These are phyloP conservation scores for Blastobotrys malaysiensis DNA, from an alignment of 1,139 yeast species.

Conservation along the genomic window DNA sequence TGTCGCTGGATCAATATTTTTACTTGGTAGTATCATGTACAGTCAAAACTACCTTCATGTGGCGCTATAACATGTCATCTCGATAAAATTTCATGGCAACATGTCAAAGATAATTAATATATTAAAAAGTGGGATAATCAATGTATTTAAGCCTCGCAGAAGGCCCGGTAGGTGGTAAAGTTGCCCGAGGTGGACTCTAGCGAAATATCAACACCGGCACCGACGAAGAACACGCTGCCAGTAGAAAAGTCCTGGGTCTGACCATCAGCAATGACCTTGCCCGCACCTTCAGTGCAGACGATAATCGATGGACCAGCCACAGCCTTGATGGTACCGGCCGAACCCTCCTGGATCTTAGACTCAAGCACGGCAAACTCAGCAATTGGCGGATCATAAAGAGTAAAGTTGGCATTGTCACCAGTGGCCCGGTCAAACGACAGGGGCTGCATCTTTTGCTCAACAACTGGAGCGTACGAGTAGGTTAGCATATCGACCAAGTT, in stretches of 20 bases:
- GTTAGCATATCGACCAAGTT: conserved; percentile 89
- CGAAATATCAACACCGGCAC: conserved; percentile 65
- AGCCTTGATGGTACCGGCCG: conserved; percentile 47
- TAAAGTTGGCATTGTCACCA: conserved; percentile 48
- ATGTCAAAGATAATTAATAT: background rate
- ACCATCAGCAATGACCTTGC: conserved; percentile 47
- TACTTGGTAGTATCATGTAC: too few species aligned
- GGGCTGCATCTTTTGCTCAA: conserved; percentile 85
- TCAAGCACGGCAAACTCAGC: conserved; percentile 91
- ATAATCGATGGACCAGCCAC: conserved; percentile 85
- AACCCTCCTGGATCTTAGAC: conserved; percentile 50
- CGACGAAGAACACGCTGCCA: conserved; percentile 81
- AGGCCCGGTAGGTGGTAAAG: conserved; percentile 82
- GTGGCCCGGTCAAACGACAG: conserved; percentile 53
- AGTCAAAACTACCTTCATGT: too few species aligned
- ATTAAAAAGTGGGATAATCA: background rate
- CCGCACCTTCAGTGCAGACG: conserved; percentile 77
- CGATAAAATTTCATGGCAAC: too few species aligned
- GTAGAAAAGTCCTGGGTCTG: conserved; percentile 40
- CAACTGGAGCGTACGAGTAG: conserved; percentile 81
- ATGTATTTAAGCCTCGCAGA: conserved; percentile 30
- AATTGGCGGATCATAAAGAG: conserved; percentile 90
- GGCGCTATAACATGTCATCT: too few species aligned
- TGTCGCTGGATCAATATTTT: too few species aligned
- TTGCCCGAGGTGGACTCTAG: conserved; percentile 47